Base-by-base conservation (phyloP, 2,329 filamentous ascomycete genomes). In the Botryosphaeria dothidea region DNA sequence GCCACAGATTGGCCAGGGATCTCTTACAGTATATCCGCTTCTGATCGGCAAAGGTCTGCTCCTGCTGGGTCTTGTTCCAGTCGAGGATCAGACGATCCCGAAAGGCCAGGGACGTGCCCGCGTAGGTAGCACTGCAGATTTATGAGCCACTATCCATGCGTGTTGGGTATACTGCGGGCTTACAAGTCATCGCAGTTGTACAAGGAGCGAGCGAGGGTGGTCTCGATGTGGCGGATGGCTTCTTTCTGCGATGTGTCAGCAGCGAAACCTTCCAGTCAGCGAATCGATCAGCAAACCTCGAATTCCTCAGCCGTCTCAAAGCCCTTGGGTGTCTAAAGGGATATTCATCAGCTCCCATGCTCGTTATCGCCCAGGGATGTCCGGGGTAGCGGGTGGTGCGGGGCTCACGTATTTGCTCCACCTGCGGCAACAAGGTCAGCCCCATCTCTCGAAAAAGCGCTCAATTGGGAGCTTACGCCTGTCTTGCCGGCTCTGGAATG, bases 61-160 rank as follows among this genome's bases (percentile, higher is more conserved):
- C 90, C 82, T 99, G 95, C 82, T 99, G 95, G 52, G 95, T 99
- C 80, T 90, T 93, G 82, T 98, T 99, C 95, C 95, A 99, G 71
- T 96, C 92, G 68, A 95, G 89, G 73, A 99, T 90, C 75, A 99
- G 84, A 61, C 93, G 90, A 78, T 99, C 94, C 73, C 95, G 88
- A 81, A 99, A 94, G 27, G 95, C 94, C 73, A 99, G 82, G 69
- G 92, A 92, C 48, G 93, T 92, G 69, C 94, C 95, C 7, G 91
- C 88, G 79, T 99, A 99, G 34, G 93, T 93, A 62, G 95, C 95
- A 63, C 87, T 85, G 66, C 49, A 9, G 56, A 31, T 34, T 34
- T 45, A 58, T 72, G 41, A 68, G 64, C 66, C 21, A 25, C 25
- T 5, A 21, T 25, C 36, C 34, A 23, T 29, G 45, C 21, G 19